A percentile compares a stretch with the other conserved stretches of the same genome.
phyloP scores from a whole-genome alignment of 2,329 filamentous ascomycete species.

The Shiraia bambusicola region DNA sequence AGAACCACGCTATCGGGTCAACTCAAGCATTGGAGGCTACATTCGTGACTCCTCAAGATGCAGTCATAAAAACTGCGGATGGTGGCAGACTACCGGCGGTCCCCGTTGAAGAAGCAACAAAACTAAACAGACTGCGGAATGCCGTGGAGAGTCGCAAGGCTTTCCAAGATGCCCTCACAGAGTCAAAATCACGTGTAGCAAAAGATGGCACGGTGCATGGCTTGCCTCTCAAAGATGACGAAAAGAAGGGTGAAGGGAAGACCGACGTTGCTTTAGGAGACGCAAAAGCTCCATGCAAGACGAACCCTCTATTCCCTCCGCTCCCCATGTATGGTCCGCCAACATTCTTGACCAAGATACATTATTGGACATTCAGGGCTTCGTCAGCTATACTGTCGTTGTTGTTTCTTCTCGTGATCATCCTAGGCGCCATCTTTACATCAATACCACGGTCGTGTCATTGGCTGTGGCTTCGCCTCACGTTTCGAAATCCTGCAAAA shows the following conservation, averaged over 20 bases:
- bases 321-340: slow-evolving; percentile 80
- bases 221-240: slow-evolving; percentile 24
- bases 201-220: slow-evolving; percentile 48
- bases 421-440: slow-evolving; percentile 71
- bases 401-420: slow-evolving; percentile 73
- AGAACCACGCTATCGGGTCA: slow-evolving; percentile 46
- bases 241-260: slow-evolving; percentile 44
- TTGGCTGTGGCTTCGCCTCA: slow-evolving; percentile 56
- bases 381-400: slow-evolving; percentile 76
- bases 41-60: slow-evolving; percentile 67
- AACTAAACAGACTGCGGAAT: slow-evolving; percentile 65
- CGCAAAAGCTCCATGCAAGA: slow-evolving; percentile 63
- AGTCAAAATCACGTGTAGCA: slow-evolving; percentile 39
- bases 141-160: slow-evolving; percentile 48
- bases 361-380: slow-evolving; percentile 65
- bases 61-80: slow-evolving; percentile 68
- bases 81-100: slow-evolving; percentile 68
- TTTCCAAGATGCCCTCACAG: slow-evolving; percentile 28
- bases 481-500: slow-evolving; percentile 61
- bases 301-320: slow-evolving; percentile 81
- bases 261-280: slow-evolving; percentile 49
- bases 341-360: slow-evolving; percentile 62
- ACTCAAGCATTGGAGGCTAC: slow-evolving; percentile 63
- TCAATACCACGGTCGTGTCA: slow-evolving; percentile 58
- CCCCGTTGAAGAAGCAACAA: slow-evolving; percentile 68